Conservation (phyloP, 208 protist genomes). For the Lotmaria passim region DNA sequence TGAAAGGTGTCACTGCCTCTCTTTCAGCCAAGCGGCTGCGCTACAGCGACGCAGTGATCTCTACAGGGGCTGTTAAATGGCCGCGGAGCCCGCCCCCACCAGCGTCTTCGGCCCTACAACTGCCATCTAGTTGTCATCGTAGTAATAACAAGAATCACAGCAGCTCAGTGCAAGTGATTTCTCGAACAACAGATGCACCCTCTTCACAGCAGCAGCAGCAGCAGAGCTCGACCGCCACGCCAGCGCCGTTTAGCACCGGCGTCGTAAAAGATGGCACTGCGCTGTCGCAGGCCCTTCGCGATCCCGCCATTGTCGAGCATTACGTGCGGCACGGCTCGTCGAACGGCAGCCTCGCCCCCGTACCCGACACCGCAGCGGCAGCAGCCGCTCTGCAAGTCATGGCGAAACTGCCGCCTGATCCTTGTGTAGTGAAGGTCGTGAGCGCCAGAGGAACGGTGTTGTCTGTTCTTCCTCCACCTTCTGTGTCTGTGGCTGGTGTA, state of each 20-base stretch:
- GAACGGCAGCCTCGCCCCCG: not conserved
- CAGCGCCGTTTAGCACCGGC: no score
- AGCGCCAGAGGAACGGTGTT: not conserved
- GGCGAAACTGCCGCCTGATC: not conserved
- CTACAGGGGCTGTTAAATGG: no score
- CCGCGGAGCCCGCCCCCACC: no score
- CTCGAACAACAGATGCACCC: no score
- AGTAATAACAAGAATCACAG: not conserved
- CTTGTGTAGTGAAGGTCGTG: slow-evolving; percentile 19
- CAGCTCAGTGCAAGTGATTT: no score
- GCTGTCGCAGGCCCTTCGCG: not conserved
- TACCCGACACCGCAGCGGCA: not conserved
- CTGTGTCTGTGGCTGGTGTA: no score
- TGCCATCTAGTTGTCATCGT: not conserved
- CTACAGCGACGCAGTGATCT: not conserved
- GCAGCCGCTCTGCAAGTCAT: not conserved
- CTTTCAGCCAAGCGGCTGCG: not conserved
- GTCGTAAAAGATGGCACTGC: not conserved
- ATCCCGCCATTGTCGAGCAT: not conserved
- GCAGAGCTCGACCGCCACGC: not conserved
- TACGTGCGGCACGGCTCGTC: not conserved
- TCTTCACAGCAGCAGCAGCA: no score
- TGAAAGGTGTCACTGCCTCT: slow-evolving; percentile 6
- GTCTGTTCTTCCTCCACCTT: not conserved
- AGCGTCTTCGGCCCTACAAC: not conserved